phyloP scores from a whole-genome alignment of 352 stramenopile species.

The Pythium coloratum region DNA sequence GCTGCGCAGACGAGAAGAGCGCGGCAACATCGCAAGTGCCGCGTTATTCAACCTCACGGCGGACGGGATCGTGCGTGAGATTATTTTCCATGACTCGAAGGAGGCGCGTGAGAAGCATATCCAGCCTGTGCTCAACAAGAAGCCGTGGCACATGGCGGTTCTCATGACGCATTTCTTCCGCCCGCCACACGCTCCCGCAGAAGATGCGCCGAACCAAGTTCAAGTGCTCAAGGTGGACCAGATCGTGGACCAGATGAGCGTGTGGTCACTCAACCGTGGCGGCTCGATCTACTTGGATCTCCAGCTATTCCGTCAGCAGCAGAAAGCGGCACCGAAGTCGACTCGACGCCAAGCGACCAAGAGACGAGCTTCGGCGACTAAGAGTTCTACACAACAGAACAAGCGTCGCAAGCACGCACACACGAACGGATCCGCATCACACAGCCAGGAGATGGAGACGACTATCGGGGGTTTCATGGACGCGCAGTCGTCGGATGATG shows the following conservation, averaged over 20 bases:
- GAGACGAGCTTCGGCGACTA: conserved; percentile 15
- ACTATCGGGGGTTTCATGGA: conserved; percentile 32
- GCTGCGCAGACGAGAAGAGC: conserved; percentile 78
- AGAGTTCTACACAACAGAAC: conserved; percentile 31
- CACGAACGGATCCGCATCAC: conserved; percentile 15
- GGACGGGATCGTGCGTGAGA: conserved; percentile 83
- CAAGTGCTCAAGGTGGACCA: conserved; percentile 85
- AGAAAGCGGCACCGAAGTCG: conserved; percentile 64
- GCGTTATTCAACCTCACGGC: conserved; percentile 89
- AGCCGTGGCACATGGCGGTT: conserved; percentile 84
- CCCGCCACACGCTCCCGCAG: conserved; percentile 64
- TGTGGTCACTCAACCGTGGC: conserved; percentile 81
- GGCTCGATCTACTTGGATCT: conserved; percentile 87
- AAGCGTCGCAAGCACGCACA: conserved; percentile 34
- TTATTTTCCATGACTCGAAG: conserved; percentile 87
- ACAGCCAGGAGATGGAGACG: conserved; percentile 20
- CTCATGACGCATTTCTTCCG: conserved; percentile 85
- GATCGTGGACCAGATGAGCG: conserved; percentile 88
- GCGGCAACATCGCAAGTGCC: conserved; percentile 69
- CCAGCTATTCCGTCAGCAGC: conserved; percentile 84
- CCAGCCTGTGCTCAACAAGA: conserved; percentile 82
- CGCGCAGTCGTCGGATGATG: conserved; percentile 45
- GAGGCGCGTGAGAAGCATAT: conserved; percentile 85
- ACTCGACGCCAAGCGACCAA: conserved; percentile 45
- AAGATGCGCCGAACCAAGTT: conserved; percentile 73